Percentiles rank a stretch among this genome's conserved stretches.
Evolutionary conservation across 148 eudicot species (phyloP).

Genomic region (Rhododendron griersonianum): DNA sequence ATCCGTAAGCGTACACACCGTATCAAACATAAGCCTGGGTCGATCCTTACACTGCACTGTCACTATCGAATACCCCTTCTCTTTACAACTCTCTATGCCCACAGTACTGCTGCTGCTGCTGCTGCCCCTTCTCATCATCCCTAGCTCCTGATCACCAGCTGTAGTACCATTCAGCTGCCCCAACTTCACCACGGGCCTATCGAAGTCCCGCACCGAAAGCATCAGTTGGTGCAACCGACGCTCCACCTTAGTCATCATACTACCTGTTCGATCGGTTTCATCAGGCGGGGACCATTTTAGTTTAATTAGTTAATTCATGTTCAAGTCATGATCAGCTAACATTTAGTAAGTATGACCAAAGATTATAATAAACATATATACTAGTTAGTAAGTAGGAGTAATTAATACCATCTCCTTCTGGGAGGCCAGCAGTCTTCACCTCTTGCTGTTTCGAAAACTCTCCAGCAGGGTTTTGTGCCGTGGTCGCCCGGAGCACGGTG

Average conservation of each 20-base stretch:
- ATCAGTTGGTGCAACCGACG: constrained; percentile 91
- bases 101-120: constrained; percentile 17
- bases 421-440: constrained; percentile 3
- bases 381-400: too few species aligned
- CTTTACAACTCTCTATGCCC: constrained; percentile 60
- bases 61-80: constrained; percentile 71
- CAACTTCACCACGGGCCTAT: constrained; percentile 14
- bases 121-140: too few species aligned
- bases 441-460: not conserved
- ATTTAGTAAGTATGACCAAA: too few species aligned
- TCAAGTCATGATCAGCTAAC: too few species aligned
- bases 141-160: too few species aligned
- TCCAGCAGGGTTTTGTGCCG: not conserved
- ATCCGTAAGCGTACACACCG: constrained; percentile 83
- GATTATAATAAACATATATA: not conserved
- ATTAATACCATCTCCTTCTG: constrained; percentile 36
- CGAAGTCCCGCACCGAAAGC: constrained; percentile 89
- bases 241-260: constrained; percentile 45
- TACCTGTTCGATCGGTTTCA: not conserved
- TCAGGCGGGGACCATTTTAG: too few species aligned
- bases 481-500: not conserved
- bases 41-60: constrained; percentile 81
- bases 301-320: too few species aligned
- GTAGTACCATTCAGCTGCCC: not conserved
- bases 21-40: constrained; percentile 75